phyloP scores from a whole-genome alignment of 257 asterid genomes.

The Penstemon barbatus region DNA sequence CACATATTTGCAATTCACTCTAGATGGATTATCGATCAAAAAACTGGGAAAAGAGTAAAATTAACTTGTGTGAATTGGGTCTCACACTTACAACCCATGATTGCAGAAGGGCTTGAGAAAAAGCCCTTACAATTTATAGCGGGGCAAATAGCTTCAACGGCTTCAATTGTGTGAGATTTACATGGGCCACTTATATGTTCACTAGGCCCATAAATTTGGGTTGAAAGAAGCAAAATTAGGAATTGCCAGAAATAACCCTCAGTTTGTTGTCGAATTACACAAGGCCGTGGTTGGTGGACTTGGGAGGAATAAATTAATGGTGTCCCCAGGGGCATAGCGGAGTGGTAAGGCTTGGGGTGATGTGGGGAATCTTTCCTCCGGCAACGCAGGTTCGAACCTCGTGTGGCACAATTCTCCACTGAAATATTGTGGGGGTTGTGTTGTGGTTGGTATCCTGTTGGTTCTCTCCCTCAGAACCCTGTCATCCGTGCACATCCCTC shows the following conservation, averaged over 20 bases:
- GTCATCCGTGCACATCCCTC: no score
- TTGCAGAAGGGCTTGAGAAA: constrained; percentile 66
- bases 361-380: no score
- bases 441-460: no score
- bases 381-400: no score
- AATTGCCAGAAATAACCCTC: constrained; percentile 46
- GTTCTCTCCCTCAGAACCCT: no score
- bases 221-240: constrained; percentile 47
- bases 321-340: no score
- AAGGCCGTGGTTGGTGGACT: constrained; percentile 53
- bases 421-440: no score
- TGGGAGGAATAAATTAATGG: constrained; percentile 50
- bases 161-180: constrained; percentile 72
- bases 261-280: constrained; percentile 44
- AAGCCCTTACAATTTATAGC: constrained; percentile 42
- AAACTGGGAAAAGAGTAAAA: constrained; percentile 52
- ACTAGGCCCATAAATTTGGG: constrained; percentile 43
- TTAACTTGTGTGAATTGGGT: constrained; percentile 61
- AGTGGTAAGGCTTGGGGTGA: no score
- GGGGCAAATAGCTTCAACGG: constrained; percentile 27
- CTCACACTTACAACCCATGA: constrained; percentile 59
- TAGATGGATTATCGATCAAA: constrained; percentile 53
- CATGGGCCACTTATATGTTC: constrained; percentile 70
- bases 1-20: constrained; percentile 32
- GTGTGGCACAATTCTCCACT: no score